Percentiles rank a stretch among this genome's conserved stretches.
Evolutionary conservation across 352 stramenopile species (phyloP).

Genomic region (Saprolegnia diclina): DNA sequence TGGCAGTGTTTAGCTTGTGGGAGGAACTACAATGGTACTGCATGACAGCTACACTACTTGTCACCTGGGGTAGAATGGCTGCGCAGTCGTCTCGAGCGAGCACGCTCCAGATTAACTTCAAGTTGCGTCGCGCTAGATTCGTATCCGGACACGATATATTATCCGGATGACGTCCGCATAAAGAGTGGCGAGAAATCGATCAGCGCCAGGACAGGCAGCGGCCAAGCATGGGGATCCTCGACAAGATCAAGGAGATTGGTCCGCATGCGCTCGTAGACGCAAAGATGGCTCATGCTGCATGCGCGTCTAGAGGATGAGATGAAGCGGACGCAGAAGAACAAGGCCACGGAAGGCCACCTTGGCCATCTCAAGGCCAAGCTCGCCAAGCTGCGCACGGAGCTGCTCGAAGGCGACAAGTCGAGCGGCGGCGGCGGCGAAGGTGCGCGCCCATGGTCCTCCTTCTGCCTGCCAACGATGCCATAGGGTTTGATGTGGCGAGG

Average conservation of each 20-base stretch:
- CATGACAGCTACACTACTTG: too few relatives aligned
- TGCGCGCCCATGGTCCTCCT: constrained; percentile 28
- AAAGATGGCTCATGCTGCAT: constrained; percentile 6
- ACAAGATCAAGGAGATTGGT: constrained; percentile 93
- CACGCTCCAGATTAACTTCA: not conserved
- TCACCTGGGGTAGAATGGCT: too few relatives aligned
- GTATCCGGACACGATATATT: not conserved
- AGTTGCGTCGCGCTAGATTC: not conserved
- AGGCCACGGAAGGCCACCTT: constrained; percentile 88
- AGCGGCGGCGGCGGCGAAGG: constrained; percentile 72
- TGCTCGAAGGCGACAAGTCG: constrained; percentile 76
- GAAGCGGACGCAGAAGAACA: constrained; percentile 98
- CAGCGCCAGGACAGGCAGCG: not conserved
- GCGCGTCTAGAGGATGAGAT: constrained; percentile 88
- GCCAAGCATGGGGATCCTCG: constrained; percentile 85
- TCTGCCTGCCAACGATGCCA: too few relatives aligned
- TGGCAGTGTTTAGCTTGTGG: too few relatives aligned
- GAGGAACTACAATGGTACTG: too few relatives aligned
- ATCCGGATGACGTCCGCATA: not conserved
- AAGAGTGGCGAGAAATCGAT: constrained; percentile 21
- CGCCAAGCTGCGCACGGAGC: constrained; percentile 97
- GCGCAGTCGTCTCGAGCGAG: too few relatives aligned
- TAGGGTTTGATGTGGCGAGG: constrained; percentile 92
- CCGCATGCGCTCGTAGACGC: constrained; percentile 16
- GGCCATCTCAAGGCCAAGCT: constrained; percentile 98